These are phyloP conservation scores for Lentinula boryana DNA, from an alignment of 768 basidiomycete species.

Conservation along the genomic window DNA sequence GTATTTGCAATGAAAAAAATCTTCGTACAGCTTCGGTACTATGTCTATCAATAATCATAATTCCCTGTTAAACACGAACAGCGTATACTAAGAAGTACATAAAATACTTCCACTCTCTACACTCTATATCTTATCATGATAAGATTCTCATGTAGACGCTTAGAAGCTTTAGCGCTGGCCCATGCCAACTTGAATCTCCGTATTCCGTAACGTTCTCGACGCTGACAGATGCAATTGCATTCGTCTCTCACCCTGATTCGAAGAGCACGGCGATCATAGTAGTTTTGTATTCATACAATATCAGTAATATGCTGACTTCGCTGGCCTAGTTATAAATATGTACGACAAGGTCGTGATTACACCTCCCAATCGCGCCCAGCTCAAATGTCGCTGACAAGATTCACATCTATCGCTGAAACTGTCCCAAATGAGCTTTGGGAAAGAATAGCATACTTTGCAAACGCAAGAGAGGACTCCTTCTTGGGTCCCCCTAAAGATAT, in stretches of 20 bases:
- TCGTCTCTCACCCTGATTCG: background rate
- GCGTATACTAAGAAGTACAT: too few species aligned
- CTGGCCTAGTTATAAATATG: background rate
- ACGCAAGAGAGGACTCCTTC: conserved; percentile 24
- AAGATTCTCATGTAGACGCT: background rate
- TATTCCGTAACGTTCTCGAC: background rate
- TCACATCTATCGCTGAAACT: background rate
- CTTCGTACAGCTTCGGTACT: too few species aligned
- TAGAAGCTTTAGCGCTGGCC: too few species aligned
- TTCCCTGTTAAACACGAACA: too few species aligned
- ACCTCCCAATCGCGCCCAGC: background rate
- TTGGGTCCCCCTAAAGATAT: conserved; percentile 39
- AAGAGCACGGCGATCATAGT: conserved; percentile 4
- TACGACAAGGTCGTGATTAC: background rate
- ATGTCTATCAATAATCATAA: too few species aligned
- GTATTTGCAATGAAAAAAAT: too few species aligned
- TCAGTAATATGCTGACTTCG: background rate
- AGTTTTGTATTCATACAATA: background rate
- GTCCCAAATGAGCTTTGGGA: conserved; percentile 28
- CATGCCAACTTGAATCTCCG: background rate
- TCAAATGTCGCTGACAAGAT: background rate
- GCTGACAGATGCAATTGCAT: conserved; percentile 4
- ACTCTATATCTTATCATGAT: too few species aligned
- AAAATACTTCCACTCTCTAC: too few species aligned
- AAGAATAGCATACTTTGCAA: conserved; percentile 35